phyloP scores from a whole-genome alignment of 2,329 filamentous ascomycete species.

The Bipolaris victoriae region DNA sequence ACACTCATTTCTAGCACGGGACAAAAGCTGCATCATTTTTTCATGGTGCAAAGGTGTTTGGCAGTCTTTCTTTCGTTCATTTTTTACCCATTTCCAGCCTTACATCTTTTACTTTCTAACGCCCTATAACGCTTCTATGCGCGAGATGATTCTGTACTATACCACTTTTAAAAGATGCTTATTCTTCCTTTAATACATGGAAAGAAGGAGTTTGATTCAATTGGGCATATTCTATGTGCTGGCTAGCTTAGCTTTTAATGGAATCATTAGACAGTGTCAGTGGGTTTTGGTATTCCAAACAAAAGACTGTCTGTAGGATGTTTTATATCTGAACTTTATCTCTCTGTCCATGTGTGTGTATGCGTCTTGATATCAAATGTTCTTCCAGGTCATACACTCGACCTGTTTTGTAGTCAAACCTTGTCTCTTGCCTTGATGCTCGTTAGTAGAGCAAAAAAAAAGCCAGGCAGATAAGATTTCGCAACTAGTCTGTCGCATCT shows the following conservation, averaged over 20 bases:
- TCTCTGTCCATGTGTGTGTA: too few species aligned
- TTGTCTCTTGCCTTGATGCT: too few species aligned
- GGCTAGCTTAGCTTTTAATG: neutral
- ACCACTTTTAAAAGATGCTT: conserved; percentile 17
- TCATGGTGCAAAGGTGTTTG: conserved; percentile 5
- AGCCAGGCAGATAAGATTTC: too few species aligned
- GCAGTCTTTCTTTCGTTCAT: neutral
- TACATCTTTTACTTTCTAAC: conserved; percentile 2
- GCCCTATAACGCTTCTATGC: conserved; percentile 20
- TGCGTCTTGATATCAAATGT: too few species aligned
- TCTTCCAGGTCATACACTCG: too few species aligned
- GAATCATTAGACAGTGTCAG: neutral
- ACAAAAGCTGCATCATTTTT: conserved; percentile 12
- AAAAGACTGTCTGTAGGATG: too few species aligned
- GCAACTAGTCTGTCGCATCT: too few species aligned
- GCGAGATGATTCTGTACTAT: conserved; percentile 26
- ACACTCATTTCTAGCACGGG: conserved; percentile 15
- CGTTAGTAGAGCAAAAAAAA: too few species aligned
- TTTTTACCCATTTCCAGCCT: neutral
- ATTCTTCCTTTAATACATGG: conserved; percentile 1
- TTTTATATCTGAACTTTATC: too few species aligned
- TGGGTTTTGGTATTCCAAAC: neutral
- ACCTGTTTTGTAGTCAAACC: too few species aligned
- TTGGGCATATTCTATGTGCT: neutral
- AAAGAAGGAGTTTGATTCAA: neutral